phyloP scores from a whole-genome alignment of 192 early-diverging fungal species.

The Linnemannia zychae region DNA sequence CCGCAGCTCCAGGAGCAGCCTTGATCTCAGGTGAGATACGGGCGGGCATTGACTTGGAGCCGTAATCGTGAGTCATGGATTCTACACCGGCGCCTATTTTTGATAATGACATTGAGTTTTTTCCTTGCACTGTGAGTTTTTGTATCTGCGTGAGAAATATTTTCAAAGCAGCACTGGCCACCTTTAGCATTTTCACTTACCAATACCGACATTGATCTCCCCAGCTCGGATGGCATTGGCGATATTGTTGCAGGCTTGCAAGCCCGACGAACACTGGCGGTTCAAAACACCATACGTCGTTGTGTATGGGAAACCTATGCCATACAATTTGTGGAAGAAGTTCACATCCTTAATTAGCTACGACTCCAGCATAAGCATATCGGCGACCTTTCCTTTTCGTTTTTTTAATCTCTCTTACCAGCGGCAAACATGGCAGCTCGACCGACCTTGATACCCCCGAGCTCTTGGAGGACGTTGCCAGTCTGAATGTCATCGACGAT shows the following conservation, averaged over 20 bases:
- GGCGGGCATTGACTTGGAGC: constrained; percentile 77
- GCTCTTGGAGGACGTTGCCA: constrained; percentile 92
- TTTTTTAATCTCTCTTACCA: constrained; percentile 51
- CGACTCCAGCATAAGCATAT: no score
- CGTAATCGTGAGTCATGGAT: constrained; percentile 94
- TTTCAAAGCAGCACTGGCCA: background rate
- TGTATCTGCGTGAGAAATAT: background rate
- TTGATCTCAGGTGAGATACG: constrained; percentile 79
- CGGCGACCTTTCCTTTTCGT: no score
- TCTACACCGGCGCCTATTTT: constrained; percentile 86
- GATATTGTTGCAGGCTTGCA: constrained; percentile 90
- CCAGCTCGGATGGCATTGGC: constrained; percentile 91
- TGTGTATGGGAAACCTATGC: constrained; percentile 77
- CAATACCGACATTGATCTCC: constrained; percentile 93
- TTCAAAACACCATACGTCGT: constrained; percentile 89
- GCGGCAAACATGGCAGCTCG: constrained; percentile 94
- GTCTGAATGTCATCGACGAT: constrained; percentile 95
- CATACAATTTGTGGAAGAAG: background rate
- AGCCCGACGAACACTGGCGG: constrained; percentile 94
- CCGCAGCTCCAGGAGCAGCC: constrained; percentile 72
- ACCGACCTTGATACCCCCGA: constrained; percentile 90
- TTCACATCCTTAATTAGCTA: background rate
- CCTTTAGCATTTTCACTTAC: constrained; percentile 11
- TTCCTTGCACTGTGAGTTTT: background rate
- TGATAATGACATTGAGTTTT: background rate